Percentiles rank a stretch among this genome's conserved stretches.
phyloP scores from a whole-genome alignment of 192 early-diverging fungal genomes.

The Dispira parvispora region DNA sequence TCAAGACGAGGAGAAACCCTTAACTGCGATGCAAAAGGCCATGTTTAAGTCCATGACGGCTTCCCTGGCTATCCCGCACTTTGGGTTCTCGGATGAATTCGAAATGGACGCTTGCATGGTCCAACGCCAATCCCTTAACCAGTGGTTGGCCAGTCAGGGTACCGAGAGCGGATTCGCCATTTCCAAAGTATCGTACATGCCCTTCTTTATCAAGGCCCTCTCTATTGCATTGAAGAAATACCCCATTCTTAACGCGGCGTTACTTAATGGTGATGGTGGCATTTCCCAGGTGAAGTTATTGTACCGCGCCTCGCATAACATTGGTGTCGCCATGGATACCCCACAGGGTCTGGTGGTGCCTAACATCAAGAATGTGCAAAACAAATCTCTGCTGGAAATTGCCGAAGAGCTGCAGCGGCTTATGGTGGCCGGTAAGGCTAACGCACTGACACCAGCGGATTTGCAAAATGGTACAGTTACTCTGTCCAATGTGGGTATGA shows the following conservation, averaged over 20 bases:
- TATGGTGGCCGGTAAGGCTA: constrained; percentile 39
- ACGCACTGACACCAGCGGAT: constrained; percentile 44
- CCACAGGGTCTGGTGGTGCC: constrained; percentile 83
- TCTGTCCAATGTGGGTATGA: constrained; percentile 85
- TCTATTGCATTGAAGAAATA: constrained; percentile 63
- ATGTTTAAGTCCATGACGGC: constrained; percentile 96
- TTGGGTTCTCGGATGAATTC: constrained; percentile 87
- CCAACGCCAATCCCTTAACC: constrained; percentile 51
- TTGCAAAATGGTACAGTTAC: constrained; percentile 76
- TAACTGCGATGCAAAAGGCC: constrained; percentile 79
- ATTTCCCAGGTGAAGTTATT: constrained; percentile 36
- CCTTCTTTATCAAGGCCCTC: constrained; percentile 86
- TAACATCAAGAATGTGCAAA: constrained; percentile 82
- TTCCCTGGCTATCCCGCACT: constrained; percentile 84
- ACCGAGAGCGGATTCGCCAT: constrained; percentile 26
- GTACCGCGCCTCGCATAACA: constrained; percentile 72
- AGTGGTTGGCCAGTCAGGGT: constrained; percentile 26
- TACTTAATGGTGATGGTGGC: constrained; percentile 24
- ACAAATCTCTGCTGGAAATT: constrained; percentile 76
- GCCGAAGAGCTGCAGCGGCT: constrained; percentile 68
- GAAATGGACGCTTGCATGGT: constrained; percentile 46
- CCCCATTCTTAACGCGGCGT: constrained; percentile 70
- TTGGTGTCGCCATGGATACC: constrained; percentile 97
- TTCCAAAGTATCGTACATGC: constrained; percentile 81
- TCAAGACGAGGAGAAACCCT: constrained; percentile 39